Evolutionary conservation across 2,329 filamentous ascomycete genomes (phyloP), one percentile per base, ranked within the genome.

Genomic region (Helotiales sp.): DNA sequence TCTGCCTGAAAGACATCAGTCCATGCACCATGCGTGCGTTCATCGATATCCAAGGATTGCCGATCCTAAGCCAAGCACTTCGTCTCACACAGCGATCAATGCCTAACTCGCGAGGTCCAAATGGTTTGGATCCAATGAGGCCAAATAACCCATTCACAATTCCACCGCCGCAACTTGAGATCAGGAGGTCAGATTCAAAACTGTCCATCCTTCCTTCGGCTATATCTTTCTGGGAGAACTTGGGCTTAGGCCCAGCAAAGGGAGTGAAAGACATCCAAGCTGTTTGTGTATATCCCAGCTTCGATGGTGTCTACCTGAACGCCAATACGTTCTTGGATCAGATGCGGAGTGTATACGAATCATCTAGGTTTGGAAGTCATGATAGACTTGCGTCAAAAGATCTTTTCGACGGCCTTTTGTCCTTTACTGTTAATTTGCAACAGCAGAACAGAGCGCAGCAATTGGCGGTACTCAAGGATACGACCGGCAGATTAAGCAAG

Each of bases 171-270:
- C 87, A 90, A 66, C 76, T 95, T 34, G 86, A 90, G 63, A 77
- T 96, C 10, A 86, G 87, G 49, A 81, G 90, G 53, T 83, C 85
- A 19, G 88, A 91, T 36, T 80, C 81, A 1, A 83, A 82, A 48
- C 81, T 92, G 55, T 90, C 91, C 10, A 78, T 96, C 36, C 77
- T 93, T 22, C 89, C 91, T 1, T 83, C 90, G 0, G 88, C 89
- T 0, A 76, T 93, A 19, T 76, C 81, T 1, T 96, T 95, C 68
- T 96, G 91, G 91, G 90, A 95, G 69, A 86, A 87, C 47, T 76
- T 96, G 17, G 89, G 90, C 0, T 78, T 96, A 1, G 84, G 84
- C 1, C 91, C 91, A 3, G 83, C 84, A 8, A 84, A 84, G 58
- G 88, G 89, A 0, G 69, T 78, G 7, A 96, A 96, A 71, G 84